Evolutionary conservation across 257 asterid genomes (phyloP), one percentile per base, ranked within the genome.

Genomic region (Ligustrum vulgare): DNA sequence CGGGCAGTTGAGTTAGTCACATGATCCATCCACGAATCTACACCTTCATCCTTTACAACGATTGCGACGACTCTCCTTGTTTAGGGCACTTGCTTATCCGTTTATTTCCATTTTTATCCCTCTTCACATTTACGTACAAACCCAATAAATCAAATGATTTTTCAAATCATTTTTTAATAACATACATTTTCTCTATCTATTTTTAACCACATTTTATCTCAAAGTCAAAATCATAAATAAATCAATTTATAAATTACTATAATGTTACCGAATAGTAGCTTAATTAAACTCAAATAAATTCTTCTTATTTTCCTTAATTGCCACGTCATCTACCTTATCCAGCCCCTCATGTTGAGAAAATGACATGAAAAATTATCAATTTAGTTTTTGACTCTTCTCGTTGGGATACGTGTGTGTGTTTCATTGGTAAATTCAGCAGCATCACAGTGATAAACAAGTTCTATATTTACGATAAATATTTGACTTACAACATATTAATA

Each of bases 21-120:
- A 79, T 76, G 83, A 79, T 69, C 81, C 86, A 79, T 69, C 81
- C 86, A 79, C 80, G 75, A 71, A 79, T 60, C 76, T 47, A 28
- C 78, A 28, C 25, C 64, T 34, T 34, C 5, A 32, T 9, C 70
- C 82, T 75, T 78, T 75, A 75, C 73, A 49, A 72, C 78, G 78
- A 78, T 64, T 36, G 74, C 35, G 77, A 79, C 81, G 43, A 56
- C 41, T 7, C 64, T 54, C 49, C 49, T 25, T 43, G 4, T 43
- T 51, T 22, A 3, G 18, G 8, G 11, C 67, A 58, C 56, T 34
- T n/a, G n/a, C n/a, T n/a, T 16, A 3, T 16, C 5, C 22, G 33
- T 69, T 41, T 28, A 28, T 41, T 41, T 15, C 13, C 10, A 10
- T 20, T 77, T 34, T 41, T 56, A 58, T 65, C 69, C 62, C 8